Conservation (phyloP, 2,329 filamentous ascomycete species). For the Xylariomycetidae sp. region DNA sequence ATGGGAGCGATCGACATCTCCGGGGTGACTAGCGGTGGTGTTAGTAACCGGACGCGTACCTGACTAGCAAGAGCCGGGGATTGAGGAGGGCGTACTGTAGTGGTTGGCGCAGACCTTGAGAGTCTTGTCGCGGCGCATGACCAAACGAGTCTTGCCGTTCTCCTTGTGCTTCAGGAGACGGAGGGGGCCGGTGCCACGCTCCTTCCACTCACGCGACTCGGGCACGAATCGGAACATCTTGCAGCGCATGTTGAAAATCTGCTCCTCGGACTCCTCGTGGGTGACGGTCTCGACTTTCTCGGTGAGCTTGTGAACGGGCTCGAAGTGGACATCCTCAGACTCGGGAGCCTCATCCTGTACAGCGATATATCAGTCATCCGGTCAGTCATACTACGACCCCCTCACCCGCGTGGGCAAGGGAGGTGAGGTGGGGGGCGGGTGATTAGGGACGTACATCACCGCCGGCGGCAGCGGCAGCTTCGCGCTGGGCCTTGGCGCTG, state of each 20-base stretch:
- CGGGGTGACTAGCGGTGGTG: conserved; percentile 85
- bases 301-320: conserved; percentile 91
- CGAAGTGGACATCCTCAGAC: conserved; percentile 92
- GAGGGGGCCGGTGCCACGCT: conserved; percentile 95
- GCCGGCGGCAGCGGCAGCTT: conserved; percentile 53
- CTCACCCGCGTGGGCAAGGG: too few relatives aligned
- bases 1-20: conserved; percentile 99
- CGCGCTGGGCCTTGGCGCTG: conserved; percentile 73
- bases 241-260: conserved; percentile 98
- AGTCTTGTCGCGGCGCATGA: conserved; percentile 99
- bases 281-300: conserved; percentile 97
- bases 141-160: conserved; percentile 93
- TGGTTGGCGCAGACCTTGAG: conserved; percentile 99
- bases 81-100: conserved; percentile 65
- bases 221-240: conserved; percentile 99
- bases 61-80: too few relatives aligned
- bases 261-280: conserved; percentile 96
- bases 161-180: conserved; percentile 97
- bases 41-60: too few relatives aligned
- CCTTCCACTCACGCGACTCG: conserved; percentile 94
- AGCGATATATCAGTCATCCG: neutral
- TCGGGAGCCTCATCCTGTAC: conserved; percentile 63
- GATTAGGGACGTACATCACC: conserved; percentile 27
- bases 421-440: too few relatives aligned
- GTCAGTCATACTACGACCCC: conserved; percentile 11